Base-by-base conservation (phyloP, 2,329 filamentous ascomycete genomes). In the Monosporascus sp. region DNA sequence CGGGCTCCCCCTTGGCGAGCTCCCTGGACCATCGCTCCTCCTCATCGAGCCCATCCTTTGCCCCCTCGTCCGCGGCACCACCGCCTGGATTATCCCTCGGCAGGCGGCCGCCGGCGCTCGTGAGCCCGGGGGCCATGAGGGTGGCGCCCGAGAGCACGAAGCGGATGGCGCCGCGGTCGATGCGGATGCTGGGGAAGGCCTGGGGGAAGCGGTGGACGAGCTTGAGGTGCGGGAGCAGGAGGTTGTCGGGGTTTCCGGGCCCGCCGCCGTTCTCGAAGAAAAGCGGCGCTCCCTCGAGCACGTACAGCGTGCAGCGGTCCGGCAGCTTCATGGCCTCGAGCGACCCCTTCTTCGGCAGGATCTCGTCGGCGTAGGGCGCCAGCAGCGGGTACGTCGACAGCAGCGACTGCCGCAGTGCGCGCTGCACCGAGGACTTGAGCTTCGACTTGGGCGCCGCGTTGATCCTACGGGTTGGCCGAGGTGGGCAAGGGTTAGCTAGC, bases 361-460 rank as follows among this genome's bases (percentile, higher is more conserved):
- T 85, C 70, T 95, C 90, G 71, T 99, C 94, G 72, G 97, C 95
- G 74, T 90, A 83, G 1, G 90, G 89, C 61, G 85, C 84, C 49
- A 97, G 86, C 49, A 89, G 82, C 3, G 94, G 94, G 74, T 95
- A 97, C 50, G 88, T 88, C 54, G 90, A 80, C 59, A 94, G 77
- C 60, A 97, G 82, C 66, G 89, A 89, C 65, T 86, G 80, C 62
- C 94, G 89, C 64, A 99, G 86, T 59, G 78, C 83, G 66, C 94
- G 89, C 77, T 97, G 92, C 52, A 90, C 90, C 24, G 91, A 96
- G 60, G 93, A 97, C 76, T 97, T 99, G 73, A 97, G 90, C 79
- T 97, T 97, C 63, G 91, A 90, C 76, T 94, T 96, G 52, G 89
- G 86, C 60, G 88, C 84, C 25, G 86, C 75, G 64, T 84, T 77